These are phyloP conservation scores for Ramaria rubella DNA, from an alignment of 768 basidiomycete species.

Conservation along the genomic window DNA sequence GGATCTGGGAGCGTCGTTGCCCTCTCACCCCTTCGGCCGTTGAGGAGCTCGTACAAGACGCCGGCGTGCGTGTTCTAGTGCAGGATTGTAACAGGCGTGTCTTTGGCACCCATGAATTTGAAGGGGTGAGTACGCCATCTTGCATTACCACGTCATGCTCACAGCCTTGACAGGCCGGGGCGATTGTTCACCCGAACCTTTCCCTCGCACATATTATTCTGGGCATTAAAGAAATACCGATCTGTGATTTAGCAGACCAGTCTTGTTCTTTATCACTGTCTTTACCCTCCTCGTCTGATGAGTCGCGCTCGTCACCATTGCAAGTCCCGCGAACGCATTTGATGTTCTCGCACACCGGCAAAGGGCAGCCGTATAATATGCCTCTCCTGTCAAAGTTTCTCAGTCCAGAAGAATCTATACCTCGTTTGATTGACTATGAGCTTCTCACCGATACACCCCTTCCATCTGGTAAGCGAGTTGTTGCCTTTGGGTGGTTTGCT, in stretches of 20 bases:
- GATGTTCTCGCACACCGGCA: slow-evolving; percentile 91
- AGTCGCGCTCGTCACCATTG: slow-evolving; percentile 8
- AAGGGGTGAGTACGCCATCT: slow-evolving; percentile 42
- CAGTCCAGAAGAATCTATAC: slow-evolving; percentile 20
- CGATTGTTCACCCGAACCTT: slow-evolving; percentile 51
- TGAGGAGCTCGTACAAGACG: slow-evolving; percentile 45
- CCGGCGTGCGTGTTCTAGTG: slow-evolving; percentile 61
- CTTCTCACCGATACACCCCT: slow-evolving; percentile 49
- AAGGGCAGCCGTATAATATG: slow-evolving; percentile 84
- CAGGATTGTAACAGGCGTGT: slow-evolving; percentile 73
- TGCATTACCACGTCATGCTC: neutral
- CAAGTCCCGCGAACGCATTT: slow-evolving; percentile 58
- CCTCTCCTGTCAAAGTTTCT: slow-evolving; percentile 65
- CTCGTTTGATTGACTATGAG: slow-evolving; percentile 79
- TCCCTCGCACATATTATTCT: slow-evolving; percentile 64
- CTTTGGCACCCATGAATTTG: slow-evolving; percentile 57
- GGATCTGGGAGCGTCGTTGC: slow-evolving; percentile 83
- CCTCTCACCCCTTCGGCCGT: slow-evolving; percentile 79
- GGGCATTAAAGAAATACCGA: slow-evolving; percentile 85
- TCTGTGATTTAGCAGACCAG: slow-evolving; percentile 42
- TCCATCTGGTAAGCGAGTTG: slow-evolving; percentile 58
- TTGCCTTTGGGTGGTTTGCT: slow-evolving; percentile 90
- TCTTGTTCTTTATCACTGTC: slow-evolving; percentile 30
- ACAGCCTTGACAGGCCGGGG: slow-evolving; percentile 62
- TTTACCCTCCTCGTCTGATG: slow-evolving; percentile 18